A percentile compares a stretch with the other conserved stretches of the same genome.
These are phyloP conservation scores for Acidiella bohemica DNA, from an alignment of 495 filamentous ascomycete species.

Conservation along the genomic window DNA sequence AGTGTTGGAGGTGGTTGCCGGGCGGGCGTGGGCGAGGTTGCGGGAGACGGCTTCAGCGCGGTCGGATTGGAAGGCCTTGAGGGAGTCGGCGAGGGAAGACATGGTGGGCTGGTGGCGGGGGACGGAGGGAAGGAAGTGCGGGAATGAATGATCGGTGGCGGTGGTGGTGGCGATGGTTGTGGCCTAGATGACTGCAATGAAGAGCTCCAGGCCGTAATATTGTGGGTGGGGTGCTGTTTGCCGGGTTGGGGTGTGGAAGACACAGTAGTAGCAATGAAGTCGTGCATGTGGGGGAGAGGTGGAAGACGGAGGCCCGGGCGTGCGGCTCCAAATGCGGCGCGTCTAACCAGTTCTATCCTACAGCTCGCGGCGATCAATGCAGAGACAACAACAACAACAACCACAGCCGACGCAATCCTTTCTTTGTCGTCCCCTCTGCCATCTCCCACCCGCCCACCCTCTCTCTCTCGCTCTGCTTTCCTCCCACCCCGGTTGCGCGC, in stretches of 20 bases:
- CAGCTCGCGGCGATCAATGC: too few species aligned
- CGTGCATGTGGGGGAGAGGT: too few species aligned
- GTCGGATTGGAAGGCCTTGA: slow-evolving; percentile 14
- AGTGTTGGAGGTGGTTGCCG: slow-evolving; percentile 1
- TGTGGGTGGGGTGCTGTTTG: not conserved
- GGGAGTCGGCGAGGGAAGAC: slow-evolving; percentile 21
- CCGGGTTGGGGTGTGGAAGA: too few species aligned
- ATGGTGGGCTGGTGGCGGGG: slow-evolving; percentile 18
- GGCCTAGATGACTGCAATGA: slow-evolving; percentile 17
- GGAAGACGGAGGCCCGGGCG: too few species aligned
- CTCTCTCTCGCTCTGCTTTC: not conserved
- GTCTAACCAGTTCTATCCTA: too few species aligned
- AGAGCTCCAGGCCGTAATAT: slow-evolving; percentile 9
- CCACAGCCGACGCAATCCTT: too few species aligned
- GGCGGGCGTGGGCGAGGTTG: slow-evolving; percentile 14
- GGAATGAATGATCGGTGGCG: not conserved
- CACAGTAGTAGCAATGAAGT: too few species aligned
- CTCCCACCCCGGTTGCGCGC: not conserved
- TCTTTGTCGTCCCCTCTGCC: too few species aligned
- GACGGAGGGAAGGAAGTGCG: not conserved
- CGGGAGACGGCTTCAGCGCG: slow-evolving; percentile 17
- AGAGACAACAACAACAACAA: too few species aligned
- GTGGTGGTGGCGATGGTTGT: not conserved
- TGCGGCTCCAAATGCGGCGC: too few species aligned
- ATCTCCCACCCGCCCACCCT: not conserved